phyloP scores from a whole-genome alignment of 2,329 filamentous ascomycete species.

The Lachnellula subtilissima region DNA sequence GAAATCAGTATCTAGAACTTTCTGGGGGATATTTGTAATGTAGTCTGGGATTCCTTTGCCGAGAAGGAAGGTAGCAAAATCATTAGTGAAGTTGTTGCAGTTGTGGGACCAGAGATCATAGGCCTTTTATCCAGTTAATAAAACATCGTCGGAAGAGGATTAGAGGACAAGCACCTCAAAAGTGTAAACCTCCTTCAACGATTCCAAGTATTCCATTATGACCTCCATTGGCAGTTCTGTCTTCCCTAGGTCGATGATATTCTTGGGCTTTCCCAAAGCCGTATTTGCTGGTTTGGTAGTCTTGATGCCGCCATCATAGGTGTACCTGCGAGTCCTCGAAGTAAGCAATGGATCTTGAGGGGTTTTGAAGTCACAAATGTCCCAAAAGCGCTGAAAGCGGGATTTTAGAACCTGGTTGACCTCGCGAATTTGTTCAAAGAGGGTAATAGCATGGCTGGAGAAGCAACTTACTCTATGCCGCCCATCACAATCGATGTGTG shows the following conservation, averaged over 20 bases:
- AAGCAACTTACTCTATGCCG: constrained; percentile 54
- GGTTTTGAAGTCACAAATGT: too few species aligned
- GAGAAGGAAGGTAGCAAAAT: constrained; percentile 82
- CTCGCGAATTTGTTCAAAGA: too few species aligned
- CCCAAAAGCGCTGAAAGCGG: too few species aligned
- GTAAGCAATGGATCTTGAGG: too few species aligned
- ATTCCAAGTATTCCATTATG: constrained; percentile 82
- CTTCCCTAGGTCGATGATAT: constrained; percentile 67
- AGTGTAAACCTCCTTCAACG: constrained; percentile 76
- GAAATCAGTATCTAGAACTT: constrained; percentile 79
- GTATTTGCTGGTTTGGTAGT: constrained; percentile 75
- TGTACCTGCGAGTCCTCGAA: constrained; percentile 44
- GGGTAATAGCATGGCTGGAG: too few species aligned
- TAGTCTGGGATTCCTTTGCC: constrained; percentile 84
- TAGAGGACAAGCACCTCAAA: constrained; percentile 50
- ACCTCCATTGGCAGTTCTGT: constrained; percentile 77
- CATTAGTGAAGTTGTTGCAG: constrained; percentile 96
- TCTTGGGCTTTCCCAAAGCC: constrained; percentile 80
- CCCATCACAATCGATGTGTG: constrained; percentile 86
- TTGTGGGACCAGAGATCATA: constrained; percentile 91
- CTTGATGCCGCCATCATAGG: constrained; percentile 85
- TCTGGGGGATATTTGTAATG: constrained; percentile 79
- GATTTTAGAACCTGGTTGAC: too few species aligned
- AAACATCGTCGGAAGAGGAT: neutral
- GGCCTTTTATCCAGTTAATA: constrained; percentile 44